Conservation (phyloP, 352 stramenopile genomes). For the Phytophthora hibernalis region DNA sequence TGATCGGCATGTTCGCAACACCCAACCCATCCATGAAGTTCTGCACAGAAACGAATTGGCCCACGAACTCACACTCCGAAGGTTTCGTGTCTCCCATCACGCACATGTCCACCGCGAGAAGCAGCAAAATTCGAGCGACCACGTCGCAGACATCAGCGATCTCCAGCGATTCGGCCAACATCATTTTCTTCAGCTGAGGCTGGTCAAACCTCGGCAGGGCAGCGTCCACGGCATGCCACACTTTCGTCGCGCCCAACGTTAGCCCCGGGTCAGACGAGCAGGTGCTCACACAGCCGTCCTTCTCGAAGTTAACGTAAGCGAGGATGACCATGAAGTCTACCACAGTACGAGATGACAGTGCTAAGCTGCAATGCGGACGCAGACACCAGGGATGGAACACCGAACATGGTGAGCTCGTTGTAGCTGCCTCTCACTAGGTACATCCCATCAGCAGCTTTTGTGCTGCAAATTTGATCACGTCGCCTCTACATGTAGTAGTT, state of each 20-base stretch:
- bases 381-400: constrained; percentile 3
- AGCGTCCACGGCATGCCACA: not conserved
- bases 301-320: constrained; percentile 3
- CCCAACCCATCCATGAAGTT: not conserved
- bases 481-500: not conserved
- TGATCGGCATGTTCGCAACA: not conserved
- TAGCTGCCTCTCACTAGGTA: not conserved
- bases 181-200: constrained; percentile 5
- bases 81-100: not conserved
- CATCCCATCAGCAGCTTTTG: not conserved
- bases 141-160: not conserved
- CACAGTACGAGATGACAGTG: not conserved
- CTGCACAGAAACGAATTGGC: not conserved
- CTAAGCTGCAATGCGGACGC: not conserved
- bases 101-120: constrained; percentile 8
- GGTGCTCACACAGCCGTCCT: not conserved
- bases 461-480: not conserved
- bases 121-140: constrained; percentile 7
- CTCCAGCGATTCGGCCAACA: not conserved
- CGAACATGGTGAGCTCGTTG: not conserved
- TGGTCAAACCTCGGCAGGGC: not conserved
- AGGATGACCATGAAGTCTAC: constrained; percentile 2
- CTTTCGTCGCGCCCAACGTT: not conserved
- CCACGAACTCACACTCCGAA: not conserved
- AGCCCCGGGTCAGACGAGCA: constrained; percentile 7